Percentiles rank a stretch among this genome's conserved stretches.
Conservation (phyloP, 805 yeast genomes). For the Candida xyloterini region DNA sequence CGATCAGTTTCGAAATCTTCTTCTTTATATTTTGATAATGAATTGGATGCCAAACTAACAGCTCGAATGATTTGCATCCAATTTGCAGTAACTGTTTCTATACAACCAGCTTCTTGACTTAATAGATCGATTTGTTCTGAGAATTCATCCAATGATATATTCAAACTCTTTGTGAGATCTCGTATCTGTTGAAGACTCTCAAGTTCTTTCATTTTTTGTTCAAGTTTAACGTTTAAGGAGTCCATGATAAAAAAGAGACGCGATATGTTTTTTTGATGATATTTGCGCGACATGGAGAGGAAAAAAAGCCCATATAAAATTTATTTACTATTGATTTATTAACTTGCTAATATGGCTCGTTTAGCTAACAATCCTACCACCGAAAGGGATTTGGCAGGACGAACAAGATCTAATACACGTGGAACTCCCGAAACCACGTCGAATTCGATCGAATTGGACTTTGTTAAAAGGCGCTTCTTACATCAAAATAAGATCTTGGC, state of each 20-base stretch:
- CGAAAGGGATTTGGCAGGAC: slow-evolving; percentile 2
- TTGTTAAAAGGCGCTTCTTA: slow-evolving; percentile 29
- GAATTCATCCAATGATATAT: slow-evolving; percentile 45
- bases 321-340: slow-evolving; percentile 1
- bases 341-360: slow-evolving; percentile 21
- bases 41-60: slow-evolving; percentile 56
- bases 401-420: slow-evolving; percentile 1
- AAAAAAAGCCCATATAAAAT: no score
- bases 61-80: slow-evolving; percentile 65
- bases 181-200: slow-evolving; percentile 47
- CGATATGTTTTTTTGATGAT: background rate
- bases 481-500: slow-evolving; percentile 61
- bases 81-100: slow-evolving; percentile 54
- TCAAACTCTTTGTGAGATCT: slow-evolving; percentile 43
- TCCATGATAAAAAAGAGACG: slow-evolving; percentile 11
- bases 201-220: slow-evolving; percentile 51
- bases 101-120: slow-evolving; percentile 58
- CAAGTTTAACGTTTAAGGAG: slow-evolving; percentile 24
- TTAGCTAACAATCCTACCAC: slow-evolving; percentile 20
- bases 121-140: slow-evolving; percentile 47
- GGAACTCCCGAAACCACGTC: slow-evolving; percentile 13
- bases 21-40: slow-evolving; percentile 43
- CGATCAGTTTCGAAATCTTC: slow-evolving; percentile 41
- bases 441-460: slow-evolving; percentile 13
- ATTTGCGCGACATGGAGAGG: slow-evolving; percentile 1